Evolutionary conservation across 352 stramenopile genomes (phyloP).

Genomic region (Phytophthora pisi): DNA sequence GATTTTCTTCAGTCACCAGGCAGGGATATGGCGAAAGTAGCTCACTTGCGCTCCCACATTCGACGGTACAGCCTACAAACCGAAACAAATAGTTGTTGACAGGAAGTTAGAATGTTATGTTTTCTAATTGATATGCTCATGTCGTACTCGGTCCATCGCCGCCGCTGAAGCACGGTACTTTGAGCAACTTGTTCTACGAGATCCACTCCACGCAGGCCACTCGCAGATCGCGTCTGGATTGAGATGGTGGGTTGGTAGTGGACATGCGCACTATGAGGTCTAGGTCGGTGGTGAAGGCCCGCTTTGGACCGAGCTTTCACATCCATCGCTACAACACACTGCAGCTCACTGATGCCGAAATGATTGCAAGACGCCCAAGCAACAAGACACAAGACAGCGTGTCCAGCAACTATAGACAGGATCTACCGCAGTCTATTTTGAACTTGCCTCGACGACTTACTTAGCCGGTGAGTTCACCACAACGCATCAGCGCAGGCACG

Average conservation of each 20-base stretch:
- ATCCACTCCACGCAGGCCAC: slow-evolving; percentile 46
- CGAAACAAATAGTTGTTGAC: neutral
- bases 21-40: neutral
- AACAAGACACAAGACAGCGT: neutral
- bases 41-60: slow-evolving; percentile 67
- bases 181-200: slow-evolving; percentile 59
- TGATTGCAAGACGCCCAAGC: neutral
- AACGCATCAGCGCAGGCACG: slow-evolving; percentile 13
- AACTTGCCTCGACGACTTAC: slow-evolving; percentile 1
- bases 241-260: slow-evolving; percentile 10
- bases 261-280: neutral
- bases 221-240: slow-evolving; percentile 17
- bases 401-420: slow-evolving; percentile 7
- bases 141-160: slow-evolving; percentile 63
- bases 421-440: slow-evolving; percentile 21
- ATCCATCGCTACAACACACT: slow-evolving; percentile 6
- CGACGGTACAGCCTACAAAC: slow-evolving; percentile 53
- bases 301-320: slow-evolving; percentile 9
- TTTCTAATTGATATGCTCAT: neutral
- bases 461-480: slow-evolving; percentile 2
- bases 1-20: neutral
- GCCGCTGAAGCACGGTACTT: slow-evolving; percentile 50
- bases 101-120: neutral
- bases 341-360: neutral
- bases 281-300: slow-evolving; percentile 2